phyloP scores from a whole-genome alignment of 2,329 filamentous ascomycete genomes.

The Fusarium sp. region DNA sequence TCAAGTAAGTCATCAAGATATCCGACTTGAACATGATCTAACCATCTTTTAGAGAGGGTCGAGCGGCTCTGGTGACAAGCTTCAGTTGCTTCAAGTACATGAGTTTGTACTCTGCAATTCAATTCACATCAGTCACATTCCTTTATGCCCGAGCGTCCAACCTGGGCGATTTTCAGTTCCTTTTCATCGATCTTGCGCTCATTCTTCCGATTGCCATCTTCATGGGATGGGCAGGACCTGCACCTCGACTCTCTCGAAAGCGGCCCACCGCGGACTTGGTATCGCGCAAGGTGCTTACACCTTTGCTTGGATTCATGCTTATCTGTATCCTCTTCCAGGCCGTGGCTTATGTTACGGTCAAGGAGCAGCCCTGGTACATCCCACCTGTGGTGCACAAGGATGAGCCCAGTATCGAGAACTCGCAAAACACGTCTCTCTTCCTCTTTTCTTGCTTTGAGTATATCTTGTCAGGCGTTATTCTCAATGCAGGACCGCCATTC shows the following conservation, averaged over 20 bases:
- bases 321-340: slow-evolving; percentile 83
- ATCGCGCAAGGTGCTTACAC: slow-evolving; percentile 88
- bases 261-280: slow-evolving; percentile 92
- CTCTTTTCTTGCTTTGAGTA: slow-evolving; percentile 94
- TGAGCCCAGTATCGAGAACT: slow-evolving; percentile 87
- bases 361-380: slow-evolving; percentile 84
- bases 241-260: slow-evolving; percentile 79
- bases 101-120: slow-evolving; percentile 98
- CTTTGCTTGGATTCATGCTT: slow-evolving; percentile 86
- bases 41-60: slow-evolving; percentile 72
- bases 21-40: slow-evolving; percentile 17
- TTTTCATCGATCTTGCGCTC: slow-evolving; percentile 92
- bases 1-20: slow-evolving; percentile 63
- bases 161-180: slow-evolving; percentile 95
- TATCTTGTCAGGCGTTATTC: slow-evolving; percentile 85
- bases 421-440: slow-evolving; percentile 92
- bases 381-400: slow-evolving; percentile 80
- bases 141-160: slow-evolving; percentile 94
- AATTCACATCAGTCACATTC: slow-evolving; percentile 97
- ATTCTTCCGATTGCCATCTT: slow-evolving; percentile 98
- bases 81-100: slow-evolving; percentile 99
- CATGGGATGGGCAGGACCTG: slow-evolving; percentile 97
- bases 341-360: slow-evolving; percentile 76
- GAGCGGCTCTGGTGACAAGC: slow-evolving; percentile 94
- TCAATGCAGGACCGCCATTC: slow-evolving; percentile 93